A percentile compares a stretch with the other conserved stretches of the same genome.
Conservation (phyloP, 2,329 filamentous ascomycete genomes). For the Pyrenophora tritici-repentis region DNA sequence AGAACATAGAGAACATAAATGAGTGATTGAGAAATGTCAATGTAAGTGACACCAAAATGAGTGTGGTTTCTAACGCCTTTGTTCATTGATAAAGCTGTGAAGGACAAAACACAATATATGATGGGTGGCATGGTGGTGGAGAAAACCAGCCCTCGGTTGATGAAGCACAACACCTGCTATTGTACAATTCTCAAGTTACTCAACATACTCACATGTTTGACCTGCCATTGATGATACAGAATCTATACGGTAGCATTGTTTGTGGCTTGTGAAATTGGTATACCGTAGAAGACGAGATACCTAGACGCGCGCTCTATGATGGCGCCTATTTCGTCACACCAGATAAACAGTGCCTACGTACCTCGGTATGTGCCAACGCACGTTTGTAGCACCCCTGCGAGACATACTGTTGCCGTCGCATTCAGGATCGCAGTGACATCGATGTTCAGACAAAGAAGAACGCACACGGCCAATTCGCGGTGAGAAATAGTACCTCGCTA, state of each 20-base stretch:
- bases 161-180: neutral
- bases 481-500: too few relatives aligned
- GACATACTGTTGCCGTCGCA: too few relatives aligned
- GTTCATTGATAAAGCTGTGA: neutral
- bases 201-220: neutral
- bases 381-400: too few relatives aligned
- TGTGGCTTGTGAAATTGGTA: neutral
- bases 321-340: neutral
- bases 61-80: neutral
- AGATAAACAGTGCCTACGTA: neutral
- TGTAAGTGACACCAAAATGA: neutral
- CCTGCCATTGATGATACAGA: neutral
- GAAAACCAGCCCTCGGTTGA: neutral
- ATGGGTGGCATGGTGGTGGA: neutral
- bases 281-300: neutral
- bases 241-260: neutral
- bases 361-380: too few relatives aligned
- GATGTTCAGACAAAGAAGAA: too few relatives aligned
- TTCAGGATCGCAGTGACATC: too few relatives aligned
- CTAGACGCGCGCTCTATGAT: neutral
- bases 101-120: neutral
- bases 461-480: too few relatives aligned
- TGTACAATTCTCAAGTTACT: too few relatives aligned
- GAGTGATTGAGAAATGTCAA: slow-evolving; percentile 1
- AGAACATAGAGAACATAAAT: neutral